Percentiles rank a stretch among this genome's conserved stretches.
phyloP scores from a whole-genome alignment of 2,329 filamentous ascomycete species.

The Neoscytalidium dimidiatum region DNA sequence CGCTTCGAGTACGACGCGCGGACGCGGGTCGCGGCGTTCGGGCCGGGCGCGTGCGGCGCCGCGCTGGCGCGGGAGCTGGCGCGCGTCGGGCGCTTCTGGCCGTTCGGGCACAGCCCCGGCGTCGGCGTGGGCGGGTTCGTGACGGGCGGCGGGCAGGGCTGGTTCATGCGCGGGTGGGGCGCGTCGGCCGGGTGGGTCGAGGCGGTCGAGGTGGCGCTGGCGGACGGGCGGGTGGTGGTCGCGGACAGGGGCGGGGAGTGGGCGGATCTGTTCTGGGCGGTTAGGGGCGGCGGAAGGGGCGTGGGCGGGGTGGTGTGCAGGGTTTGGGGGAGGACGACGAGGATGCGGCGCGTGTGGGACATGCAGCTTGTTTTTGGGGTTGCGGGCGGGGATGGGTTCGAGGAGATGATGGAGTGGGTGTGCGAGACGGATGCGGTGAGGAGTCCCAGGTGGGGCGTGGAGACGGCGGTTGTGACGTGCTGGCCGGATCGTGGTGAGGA shows the following conservation, averaged over 20 bases:
- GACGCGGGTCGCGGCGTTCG: constrained; percentile 23
- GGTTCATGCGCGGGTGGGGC: constrained; percentile 33
- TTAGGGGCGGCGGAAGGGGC: constrained; percentile 35
- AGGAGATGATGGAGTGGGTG: constrained; percentile 19
- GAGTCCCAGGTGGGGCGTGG: constrained; percentile 18
- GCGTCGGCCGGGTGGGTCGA: constrained; percentile 28
- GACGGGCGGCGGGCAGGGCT: constrained; percentile 32
- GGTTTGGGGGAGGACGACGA: constrained; percentile 24
- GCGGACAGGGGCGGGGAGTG: constrained; percentile 30
- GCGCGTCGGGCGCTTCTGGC: constrained; percentile 26
- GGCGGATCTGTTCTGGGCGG: constrained; percentile 40
- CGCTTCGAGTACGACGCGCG: constrained; percentile 22
- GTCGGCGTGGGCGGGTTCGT: constrained; percentile 30
- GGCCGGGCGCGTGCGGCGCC: constrained; percentile 24
- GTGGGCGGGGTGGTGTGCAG: constrained; percentile 28
- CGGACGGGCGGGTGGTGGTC: constrained; percentile 30
- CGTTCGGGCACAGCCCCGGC: constrained; percentile 28
- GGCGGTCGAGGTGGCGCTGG: constrained; percentile 33
- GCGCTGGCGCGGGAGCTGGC: constrained; percentile 19
- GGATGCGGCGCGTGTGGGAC: not conserved
- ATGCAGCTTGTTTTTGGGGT: not conserved
- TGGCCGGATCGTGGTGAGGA: constrained; percentile 9
- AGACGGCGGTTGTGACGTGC: constrained; percentile 12
- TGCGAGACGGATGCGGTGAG: constrained; percentile 7
- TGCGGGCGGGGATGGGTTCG: constrained; percentile 8